phyloP scores from a whole-genome alignment of 768 basidiomycete genomes.

The Podaxis sp. region DNA sequence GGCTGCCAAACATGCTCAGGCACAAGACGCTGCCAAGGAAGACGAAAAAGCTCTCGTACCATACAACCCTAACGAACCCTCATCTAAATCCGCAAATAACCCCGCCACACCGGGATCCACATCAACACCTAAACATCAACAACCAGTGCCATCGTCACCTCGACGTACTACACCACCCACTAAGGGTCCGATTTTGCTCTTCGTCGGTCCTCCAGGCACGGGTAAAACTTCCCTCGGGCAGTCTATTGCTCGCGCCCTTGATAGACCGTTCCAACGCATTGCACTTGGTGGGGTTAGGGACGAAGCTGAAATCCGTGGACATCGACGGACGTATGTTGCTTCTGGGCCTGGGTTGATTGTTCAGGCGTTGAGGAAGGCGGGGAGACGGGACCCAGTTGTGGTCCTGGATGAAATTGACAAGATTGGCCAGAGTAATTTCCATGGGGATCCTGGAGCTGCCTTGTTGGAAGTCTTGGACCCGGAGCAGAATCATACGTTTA shows the following conservation, averaged over 20 bases:
- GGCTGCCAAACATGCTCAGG: conserved; percentile 21
- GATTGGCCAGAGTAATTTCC: conserved; percentile 81
- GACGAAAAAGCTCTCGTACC: conserved; percentile 28
- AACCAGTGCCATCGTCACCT: conserved; percentile 47
- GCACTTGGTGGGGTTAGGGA: conserved; percentile 91
- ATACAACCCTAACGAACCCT: conserved; percentile 23
- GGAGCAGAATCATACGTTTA: conserved; percentile 86
- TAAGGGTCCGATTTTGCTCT: conserved; percentile 32
- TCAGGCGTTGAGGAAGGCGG: conserved; percentile 83
- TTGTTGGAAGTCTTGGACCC: conserved; percentile 92
- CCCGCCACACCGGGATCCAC: background rate
- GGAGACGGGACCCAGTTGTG: conserved; percentile 76
- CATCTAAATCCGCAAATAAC: background rate
- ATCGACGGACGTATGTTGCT: conserved; percentile 84
- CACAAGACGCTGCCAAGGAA: conserved; percentile 12
- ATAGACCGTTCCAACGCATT: conserved; percentile 88
- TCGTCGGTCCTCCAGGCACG: conserved; percentile 88
- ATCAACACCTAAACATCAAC: background rate
- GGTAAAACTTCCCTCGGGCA: conserved; percentile 93
- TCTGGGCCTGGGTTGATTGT: conserved; percentile 83
- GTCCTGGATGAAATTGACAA: conserved; percentile 94
- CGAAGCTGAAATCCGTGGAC: conserved; percentile 67
- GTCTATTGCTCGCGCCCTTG: conserved; percentile 80
- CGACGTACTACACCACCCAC: background rate
- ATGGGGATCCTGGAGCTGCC: conserved; percentile 90